Evolutionary conservation across 2,329 filamentous ascomycete species (phyloP).

Genomic region (Helminthosporium solani): DNA sequence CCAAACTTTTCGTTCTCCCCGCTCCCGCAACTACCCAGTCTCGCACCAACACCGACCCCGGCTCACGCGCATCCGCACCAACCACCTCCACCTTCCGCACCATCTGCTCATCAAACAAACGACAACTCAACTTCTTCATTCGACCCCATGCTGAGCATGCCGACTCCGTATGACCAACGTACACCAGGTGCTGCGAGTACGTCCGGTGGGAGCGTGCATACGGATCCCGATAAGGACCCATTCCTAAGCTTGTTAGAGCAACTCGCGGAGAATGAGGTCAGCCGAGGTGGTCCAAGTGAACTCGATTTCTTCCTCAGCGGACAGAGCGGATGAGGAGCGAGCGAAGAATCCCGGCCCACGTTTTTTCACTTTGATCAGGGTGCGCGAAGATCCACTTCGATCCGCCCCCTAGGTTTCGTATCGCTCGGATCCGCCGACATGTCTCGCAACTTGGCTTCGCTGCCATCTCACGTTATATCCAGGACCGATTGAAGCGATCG

Average conservation of each 20-base stretch:
- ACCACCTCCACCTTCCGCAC: conserved; percentile 4
- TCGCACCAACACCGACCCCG: conserved; percentile 34
- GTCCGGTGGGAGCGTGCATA: conserved; percentile 39
- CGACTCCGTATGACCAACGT: conserved; percentile 44
- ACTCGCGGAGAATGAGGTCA: conserved; percentile 76
- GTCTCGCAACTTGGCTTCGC: background rate
- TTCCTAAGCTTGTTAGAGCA: conserved; percentile 79
- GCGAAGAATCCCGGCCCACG: conserved; percentile 1
- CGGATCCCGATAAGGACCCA: conserved; percentile 69
- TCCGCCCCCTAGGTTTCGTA: background rate
- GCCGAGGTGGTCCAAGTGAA: conserved; percentile 67
- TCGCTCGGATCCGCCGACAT: background rate
- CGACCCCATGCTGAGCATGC: conserved; percentile 46
- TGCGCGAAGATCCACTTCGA: background rate
- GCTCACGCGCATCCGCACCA: conserved; percentile 19
- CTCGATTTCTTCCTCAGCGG: conserved; percentile 71
- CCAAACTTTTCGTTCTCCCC: conserved; percentile 44
- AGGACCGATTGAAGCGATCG: background rate
- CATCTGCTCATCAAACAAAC: conserved; percentile 3
- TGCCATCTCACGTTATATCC: background rate
- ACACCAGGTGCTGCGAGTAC: conserved; percentile 49
- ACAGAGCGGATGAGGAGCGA: conserved; percentile 28
- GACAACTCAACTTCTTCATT: conserved; percentile 23
- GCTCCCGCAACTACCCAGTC: conserved; percentile 35
- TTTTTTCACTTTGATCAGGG: conserved; percentile 3